A percentile compares a stretch with the other conserved stretches of the same genome.
These are phyloP conservation scores for Verticillium alfalfae DNA, from an alignment of 2,329 filamentous ascomycete species.

Conservation along the genomic window DNA sequence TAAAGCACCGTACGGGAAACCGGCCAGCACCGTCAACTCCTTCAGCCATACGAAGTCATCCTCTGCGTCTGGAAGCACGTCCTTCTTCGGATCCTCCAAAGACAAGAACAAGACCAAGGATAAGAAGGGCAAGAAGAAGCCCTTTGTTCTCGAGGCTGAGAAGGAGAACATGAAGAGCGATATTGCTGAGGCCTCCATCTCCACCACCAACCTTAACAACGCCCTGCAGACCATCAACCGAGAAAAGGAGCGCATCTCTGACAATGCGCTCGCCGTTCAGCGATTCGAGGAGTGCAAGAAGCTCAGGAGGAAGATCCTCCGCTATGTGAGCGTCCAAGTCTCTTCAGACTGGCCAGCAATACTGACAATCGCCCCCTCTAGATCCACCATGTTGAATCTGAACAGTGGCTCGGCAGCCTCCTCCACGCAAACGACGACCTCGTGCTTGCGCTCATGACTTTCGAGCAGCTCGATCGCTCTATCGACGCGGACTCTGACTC, in stretches of 20 bases:
- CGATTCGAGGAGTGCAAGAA: conserved; percentile 84
- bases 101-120: conserved; percentile 38
- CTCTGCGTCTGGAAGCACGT: conserved; percentile 24
- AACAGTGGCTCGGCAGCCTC: conserved; percentile 86
- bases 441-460: conserved; percentile 88
- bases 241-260: conserved; percentile 80
- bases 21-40: conserved; percentile 7
- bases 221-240: conserved; percentile 85
- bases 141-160: conserved; percentile 82
- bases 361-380: conserved; percentile 18
- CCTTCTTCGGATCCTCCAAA: conserved; percentile 42
- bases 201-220: conserved; percentile 86
- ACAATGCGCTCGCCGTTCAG: conserved; percentile 68
- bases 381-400: conserved; percentile 86
- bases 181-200: conserved; percentile 86
- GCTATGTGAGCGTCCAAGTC: conserved; percentile 55
- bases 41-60: conserved; percentile 29
- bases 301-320: conserved; percentile 75
- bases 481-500: conserved; percentile 72
- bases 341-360: conserved; percentile 12
- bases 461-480: conserved; percentile 85
- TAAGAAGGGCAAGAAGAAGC: conserved; percentile 52
- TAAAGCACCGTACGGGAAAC: conserved; percentile 13
- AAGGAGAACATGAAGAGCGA: conserved; percentile 79
- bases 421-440: conserved; percentile 94